Evolutionary conservation across 139 green algal species (phyloP).

Genomic region (Chlamydomonas sp.): DNA sequence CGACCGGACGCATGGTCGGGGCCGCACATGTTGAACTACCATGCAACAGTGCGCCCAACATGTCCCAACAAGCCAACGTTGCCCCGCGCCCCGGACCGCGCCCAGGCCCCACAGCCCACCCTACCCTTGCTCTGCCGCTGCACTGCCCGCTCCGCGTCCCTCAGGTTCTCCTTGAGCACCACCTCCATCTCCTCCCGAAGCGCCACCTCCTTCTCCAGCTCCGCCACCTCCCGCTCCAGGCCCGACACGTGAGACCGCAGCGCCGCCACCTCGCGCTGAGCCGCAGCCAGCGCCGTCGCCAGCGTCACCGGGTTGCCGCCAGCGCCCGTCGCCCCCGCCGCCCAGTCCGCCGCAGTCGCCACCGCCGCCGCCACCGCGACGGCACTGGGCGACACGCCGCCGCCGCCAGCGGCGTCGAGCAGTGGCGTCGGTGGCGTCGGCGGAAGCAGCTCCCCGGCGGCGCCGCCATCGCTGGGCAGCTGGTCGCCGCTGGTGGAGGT

Average conservation of each 20-base stretch:
- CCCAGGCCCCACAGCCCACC: too few species aligned
- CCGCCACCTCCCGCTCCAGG: constrained; percentile 48
- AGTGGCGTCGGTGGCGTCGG: too few species aligned
- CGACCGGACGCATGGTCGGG: too few species aligned
- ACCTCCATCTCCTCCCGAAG: constrained; percentile 66
- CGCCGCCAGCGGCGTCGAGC: too few species aligned
- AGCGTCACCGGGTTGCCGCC: not conserved
- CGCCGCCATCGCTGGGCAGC: not conserved
- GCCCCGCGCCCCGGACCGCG: too few species aligned
- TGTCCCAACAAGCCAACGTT: too few species aligned
- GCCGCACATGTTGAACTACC: too few species aligned
- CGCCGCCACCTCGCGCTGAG: constrained; percentile 8
- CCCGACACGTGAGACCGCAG: not conserved
- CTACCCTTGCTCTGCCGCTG: constrained; percentile 42
- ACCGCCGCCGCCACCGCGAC: not conserved
- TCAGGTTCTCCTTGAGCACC: constrained; percentile 65
- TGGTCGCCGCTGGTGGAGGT: not conserved
- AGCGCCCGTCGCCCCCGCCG: not conserved
- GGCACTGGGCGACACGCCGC: not conserved
- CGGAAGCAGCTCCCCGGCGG: too few species aligned
- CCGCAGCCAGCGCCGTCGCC: constrained; percentile 28
- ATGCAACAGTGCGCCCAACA: too few species aligned
- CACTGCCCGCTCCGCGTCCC: constrained; percentile 53
- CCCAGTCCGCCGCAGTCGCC: not conserved
- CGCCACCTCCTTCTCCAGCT: constrained; percentile 53